phyloP scores from a whole-genome alignment of 2,329 filamentous ascomycete genomes.

The Cercospora sp. region DNA sequence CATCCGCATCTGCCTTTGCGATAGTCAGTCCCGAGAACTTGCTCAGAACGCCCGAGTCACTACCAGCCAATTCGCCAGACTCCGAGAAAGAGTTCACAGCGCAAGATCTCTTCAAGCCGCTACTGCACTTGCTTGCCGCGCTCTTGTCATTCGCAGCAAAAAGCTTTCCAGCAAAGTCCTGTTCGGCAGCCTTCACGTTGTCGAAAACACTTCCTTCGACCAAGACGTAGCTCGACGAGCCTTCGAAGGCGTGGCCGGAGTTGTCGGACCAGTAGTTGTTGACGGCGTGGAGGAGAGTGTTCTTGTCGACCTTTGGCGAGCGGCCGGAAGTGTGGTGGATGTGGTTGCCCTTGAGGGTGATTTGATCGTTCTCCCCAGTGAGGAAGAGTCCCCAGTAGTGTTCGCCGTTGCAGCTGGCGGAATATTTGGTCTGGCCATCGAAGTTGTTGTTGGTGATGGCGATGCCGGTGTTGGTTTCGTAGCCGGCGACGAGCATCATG shows the following conservation, averaged over 20 bases:
- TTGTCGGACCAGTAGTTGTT: slow-evolving; percentile 64
- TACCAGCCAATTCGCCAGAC: slow-evolving; percentile 18
- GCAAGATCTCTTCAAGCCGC: slow-evolving; percentile 18
- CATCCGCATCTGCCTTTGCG: slow-evolving; percentile 20
- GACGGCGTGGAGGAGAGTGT: slow-evolving; percentile 60
- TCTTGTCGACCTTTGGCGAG: slow-evolving; percentile 56
- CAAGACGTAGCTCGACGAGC: slow-evolving; percentile 26
- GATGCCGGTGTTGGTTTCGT: slow-evolving; percentile 54
- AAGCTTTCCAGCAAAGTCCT: slow-evolving; percentile 14
- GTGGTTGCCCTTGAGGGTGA: slow-evolving; percentile 63
- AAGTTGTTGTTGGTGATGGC: slow-evolving; percentile 63
- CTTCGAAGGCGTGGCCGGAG: slow-evolving; percentile 55
- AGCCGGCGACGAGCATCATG: slow-evolving; percentile 62
- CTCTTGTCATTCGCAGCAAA: slow-evolving; percentile 16
- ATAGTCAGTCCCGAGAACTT: slow-evolving; percentile 21
- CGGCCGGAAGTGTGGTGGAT: slow-evolving; percentile 60
- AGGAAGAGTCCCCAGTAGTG: slow-evolving; percentile 48
- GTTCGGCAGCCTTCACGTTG: slow-evolving; percentile 13
- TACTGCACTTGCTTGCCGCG: slow-evolving; percentile 10
- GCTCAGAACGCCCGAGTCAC: slow-evolving; percentile 17
- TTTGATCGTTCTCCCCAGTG: slow-evolving; percentile 56
- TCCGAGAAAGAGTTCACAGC: slow-evolving; percentile 15
- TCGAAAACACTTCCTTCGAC: slow-evolving; percentile 30
- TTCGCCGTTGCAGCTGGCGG: slow-evolving; percentile 58
- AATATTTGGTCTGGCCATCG: slow-evolving; percentile 56